A percentile compares a stretch with the other conserved stretches of the same genome.
Evolutionary conservation across 2,329 filamentous ascomycete genomes (phyloP).

Genomic region (Stemphylium beticola): DNA sequence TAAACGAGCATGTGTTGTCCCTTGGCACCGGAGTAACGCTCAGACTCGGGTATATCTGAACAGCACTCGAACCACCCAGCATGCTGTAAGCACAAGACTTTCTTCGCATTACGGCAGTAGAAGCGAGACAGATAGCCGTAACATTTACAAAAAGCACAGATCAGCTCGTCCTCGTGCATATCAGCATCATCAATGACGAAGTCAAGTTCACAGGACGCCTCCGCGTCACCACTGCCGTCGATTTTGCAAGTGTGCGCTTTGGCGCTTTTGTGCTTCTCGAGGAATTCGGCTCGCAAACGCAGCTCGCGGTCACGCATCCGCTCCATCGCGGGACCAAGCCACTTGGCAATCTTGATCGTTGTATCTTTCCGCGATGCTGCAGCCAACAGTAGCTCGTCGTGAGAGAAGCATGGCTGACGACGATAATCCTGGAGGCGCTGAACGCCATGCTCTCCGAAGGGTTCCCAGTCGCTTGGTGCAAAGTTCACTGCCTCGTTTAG

Average conservation of each 20-base stretch:
- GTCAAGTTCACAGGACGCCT: slow-evolving; percentile 36
- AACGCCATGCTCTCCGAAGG: slow-evolving; percentile 84
- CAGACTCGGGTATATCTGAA: slow-evolving; percentile 63
- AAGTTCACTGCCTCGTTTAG: slow-evolving; percentile 99
- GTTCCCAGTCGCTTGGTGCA: slow-evolving; percentile 93
- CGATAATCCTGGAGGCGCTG: slow-evolving; percentile 85
- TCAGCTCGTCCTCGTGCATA: slow-evolving; percentile 88
- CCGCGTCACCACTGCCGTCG: slow-evolving; percentile 59
- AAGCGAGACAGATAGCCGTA: slow-evolving; percentile 92
- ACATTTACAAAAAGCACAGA: slow-evolving; percentile 89
- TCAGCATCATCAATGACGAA: slow-evolving; percentile 64
- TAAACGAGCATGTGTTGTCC: slow-evolving; percentile 75
- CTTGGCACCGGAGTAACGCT: slow-evolving; percentile 64
- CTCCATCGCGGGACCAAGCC: slow-evolving; percentile 86
- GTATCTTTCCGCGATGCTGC: slow-evolving; percentile 77
- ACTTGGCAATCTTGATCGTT: slow-evolving; percentile 89
- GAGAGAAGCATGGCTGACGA: slow-evolving; percentile 93
- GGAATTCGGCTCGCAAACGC: slow-evolving; percentile 70
- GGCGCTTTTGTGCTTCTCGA: slow-evolving; percentile 66
- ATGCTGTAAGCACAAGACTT: slow-evolving; percentile 81
- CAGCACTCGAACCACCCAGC: slow-evolving; percentile 84
- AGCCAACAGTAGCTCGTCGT: slow-evolving; percentile 92
- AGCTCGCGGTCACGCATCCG: slow-evolving; percentile 78
- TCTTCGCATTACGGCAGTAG: slow-evolving; percentile 80
- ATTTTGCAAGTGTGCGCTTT: slow-evolving; percentile 46